phyloP scores from a whole-genome alignment of 1,284 basidiomycete species.

The Apiotrichum siamense region DNA sequence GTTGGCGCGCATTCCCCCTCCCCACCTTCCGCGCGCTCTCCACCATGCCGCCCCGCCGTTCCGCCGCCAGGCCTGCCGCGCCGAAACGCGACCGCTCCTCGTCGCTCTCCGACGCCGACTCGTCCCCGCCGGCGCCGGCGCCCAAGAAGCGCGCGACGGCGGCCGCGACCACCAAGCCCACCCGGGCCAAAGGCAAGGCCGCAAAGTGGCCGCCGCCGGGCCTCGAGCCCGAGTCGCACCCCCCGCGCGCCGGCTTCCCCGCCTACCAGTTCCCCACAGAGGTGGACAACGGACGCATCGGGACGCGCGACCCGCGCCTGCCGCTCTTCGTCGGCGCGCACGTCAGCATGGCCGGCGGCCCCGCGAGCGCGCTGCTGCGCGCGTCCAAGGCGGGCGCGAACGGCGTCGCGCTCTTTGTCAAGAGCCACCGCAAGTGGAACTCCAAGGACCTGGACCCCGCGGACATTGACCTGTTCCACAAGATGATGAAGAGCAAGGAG shows the following conservation, averaged over 20 bases:
- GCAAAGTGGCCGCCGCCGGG: constrained; percentile 36
- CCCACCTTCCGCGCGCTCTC: neutral
- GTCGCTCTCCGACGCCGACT: constrained; percentile 4
- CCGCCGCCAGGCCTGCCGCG: neutral
- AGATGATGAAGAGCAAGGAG: constrained; percentile 50
- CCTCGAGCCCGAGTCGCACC: constrained; percentile 36
- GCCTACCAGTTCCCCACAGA: constrained; percentile 19
- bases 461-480: constrained; percentile 56
- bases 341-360: constrained; percentile 70
- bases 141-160: constrained; percentile 1
- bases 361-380: constrained; percentile 65
- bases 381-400: constrained; percentile 70
- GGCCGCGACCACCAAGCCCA: neutral
- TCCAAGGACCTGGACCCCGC: constrained; percentile 56
- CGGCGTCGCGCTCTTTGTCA: constrained; percentile 75
- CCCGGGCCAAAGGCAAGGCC: constrained; percentile 7
- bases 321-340: constrained; percentile 62
- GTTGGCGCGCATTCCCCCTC: neutral
- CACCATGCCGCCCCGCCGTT: constrained; percentile 2
- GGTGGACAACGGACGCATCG: constrained; percentile 20
- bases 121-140: neutral
- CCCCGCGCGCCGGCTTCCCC: constrained; percentile 34
- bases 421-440: constrained; percentile 73
- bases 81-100: constrained; percentile 12
- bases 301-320: constrained; percentile 9